These are phyloP conservation scores for Aureobasidium sp. DNA, from an alignment of 2,329 filamentous ascomycete genomes.

Conservation along the genomic window DNA sequence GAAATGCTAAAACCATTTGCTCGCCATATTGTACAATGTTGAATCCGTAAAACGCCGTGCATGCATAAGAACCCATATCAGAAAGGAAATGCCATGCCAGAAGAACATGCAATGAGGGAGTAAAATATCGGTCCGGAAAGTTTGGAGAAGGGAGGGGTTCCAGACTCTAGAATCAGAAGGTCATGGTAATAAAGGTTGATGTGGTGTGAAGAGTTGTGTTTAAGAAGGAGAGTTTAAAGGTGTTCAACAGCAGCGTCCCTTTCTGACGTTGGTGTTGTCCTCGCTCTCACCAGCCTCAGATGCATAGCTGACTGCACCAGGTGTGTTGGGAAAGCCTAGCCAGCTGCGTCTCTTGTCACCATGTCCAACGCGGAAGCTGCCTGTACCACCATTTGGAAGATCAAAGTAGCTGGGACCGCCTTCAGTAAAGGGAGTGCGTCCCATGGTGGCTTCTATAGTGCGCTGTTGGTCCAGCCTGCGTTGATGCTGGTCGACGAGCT, in stretches of 20 bases:
- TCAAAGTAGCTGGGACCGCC: constrained; percentile 49
- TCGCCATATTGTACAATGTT: constrained; percentile 9
- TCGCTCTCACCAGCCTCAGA: constrained; percentile 13
- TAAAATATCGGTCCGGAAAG: neutral
- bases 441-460: constrained; percentile 45
- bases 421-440: constrained; percentile 48
- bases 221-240: neutral
- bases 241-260: constrained; percentile 15
- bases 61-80: neutral
- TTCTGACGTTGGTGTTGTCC: constrained; percentile 1
- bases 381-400: constrained; percentile 50
- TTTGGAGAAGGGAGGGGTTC: no score
- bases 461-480: constrained; percentile 59
- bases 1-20: neutral
- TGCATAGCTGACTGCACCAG: constrained; percentile 16
- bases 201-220: no score
- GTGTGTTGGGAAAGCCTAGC: constrained; percentile 50
- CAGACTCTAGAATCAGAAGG: neutral
- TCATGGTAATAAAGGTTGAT: neutral
- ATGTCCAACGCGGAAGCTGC: constrained; percentile 65
- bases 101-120: neutral
- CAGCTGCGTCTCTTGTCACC: constrained; percentile 73
- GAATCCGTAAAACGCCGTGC: neutral
- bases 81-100: neutral
- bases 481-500: constrained; percentile 78